phyloP scores from a whole-genome alignment of 306 rosid species.

The Cicer cuneatum region DNA sequence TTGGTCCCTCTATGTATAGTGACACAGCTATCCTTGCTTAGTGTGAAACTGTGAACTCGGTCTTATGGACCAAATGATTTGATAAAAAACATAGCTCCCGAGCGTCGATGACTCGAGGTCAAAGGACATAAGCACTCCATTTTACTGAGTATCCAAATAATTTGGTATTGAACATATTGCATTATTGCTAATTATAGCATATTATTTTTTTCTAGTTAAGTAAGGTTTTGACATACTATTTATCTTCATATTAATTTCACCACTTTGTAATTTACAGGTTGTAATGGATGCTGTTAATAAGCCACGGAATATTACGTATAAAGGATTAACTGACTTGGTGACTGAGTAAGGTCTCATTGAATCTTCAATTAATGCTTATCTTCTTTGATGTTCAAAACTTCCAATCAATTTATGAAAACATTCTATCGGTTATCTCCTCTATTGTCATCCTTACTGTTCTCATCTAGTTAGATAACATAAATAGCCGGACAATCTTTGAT shows the following conservation, averaged over 20 bases:
- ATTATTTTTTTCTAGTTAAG: neutral
- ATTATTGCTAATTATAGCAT: constrained; percentile 6
- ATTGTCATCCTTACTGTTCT: constrained; percentile 19
- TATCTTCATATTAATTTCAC: constrained; percentile 33
- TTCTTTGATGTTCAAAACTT: constrained; percentile 38
- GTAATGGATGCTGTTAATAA: constrained; percentile 96
- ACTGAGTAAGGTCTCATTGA: constrained; percentile 83
- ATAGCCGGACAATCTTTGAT: constrained; percentile 19
- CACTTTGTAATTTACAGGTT: constrained; percentile 63
- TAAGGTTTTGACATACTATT: constrained; percentile 33
- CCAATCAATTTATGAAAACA: neutral
- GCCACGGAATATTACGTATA: constrained; percentile 82
- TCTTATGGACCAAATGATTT: no score
- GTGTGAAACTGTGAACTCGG: no score
- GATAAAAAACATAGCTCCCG: no score
- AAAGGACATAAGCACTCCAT: no score
- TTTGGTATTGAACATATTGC: neutral
- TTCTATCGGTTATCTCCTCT: constrained; percentile 5
- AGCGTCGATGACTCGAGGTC: no score
- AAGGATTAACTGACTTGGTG: constrained; percentile 94
- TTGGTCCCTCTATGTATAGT: no score
- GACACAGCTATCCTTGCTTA: no score
- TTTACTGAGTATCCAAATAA: no score
- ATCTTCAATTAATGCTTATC: constrained; percentile 33
- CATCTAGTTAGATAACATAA: constrained; percentile 27